Conservation (phyloP, 2,329 filamentous ascomycete species). For the Xylaria sp. region DNA sequence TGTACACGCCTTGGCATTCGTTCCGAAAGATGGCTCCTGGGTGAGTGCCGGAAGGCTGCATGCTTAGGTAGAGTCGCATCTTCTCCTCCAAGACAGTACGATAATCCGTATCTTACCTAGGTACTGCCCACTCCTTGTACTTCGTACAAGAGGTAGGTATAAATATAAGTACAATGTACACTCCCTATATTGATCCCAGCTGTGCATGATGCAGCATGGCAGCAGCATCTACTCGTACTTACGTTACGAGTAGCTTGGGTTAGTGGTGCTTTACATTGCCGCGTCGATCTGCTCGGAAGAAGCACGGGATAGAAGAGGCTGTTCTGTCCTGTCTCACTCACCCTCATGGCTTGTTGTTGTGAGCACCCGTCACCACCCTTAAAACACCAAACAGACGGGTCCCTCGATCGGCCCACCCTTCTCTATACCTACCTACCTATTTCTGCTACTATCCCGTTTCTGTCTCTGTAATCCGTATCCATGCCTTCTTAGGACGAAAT, state of each 20-base stretch:
- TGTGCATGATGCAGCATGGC: no score
- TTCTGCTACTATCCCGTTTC: no score
- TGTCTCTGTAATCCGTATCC: no score
- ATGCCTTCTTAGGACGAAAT: no score
- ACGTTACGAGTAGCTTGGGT: background rate
- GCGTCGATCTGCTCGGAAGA: no score
- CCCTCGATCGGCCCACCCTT: background rate
- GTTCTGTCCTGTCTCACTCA: background rate
- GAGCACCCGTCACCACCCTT: background rate
- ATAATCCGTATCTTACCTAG: background rate
- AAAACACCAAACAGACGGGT: constrained; percentile 9
- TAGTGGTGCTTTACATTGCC: background rate
- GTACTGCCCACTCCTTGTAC: background rate
- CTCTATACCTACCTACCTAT: background rate
- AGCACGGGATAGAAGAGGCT: background rate
- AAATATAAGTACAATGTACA: background rate
- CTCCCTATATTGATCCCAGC: background rate
- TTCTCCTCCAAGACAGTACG: constrained; percentile 4
- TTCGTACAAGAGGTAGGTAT: no score
- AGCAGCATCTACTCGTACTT: no score
- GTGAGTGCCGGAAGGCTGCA: constrained; percentile 12
- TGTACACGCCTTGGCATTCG: background rate
- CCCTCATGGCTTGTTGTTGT: constrained; percentile 2
- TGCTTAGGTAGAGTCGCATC: constrained; percentile 7
- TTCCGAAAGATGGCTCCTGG: background rate